A percentile compares a stretch with the other conserved stretches of the same genome.
Evolutionary conservation across 306 rosid genomes (phyloP).

Genomic region (Benincasa hispida): DNA sequence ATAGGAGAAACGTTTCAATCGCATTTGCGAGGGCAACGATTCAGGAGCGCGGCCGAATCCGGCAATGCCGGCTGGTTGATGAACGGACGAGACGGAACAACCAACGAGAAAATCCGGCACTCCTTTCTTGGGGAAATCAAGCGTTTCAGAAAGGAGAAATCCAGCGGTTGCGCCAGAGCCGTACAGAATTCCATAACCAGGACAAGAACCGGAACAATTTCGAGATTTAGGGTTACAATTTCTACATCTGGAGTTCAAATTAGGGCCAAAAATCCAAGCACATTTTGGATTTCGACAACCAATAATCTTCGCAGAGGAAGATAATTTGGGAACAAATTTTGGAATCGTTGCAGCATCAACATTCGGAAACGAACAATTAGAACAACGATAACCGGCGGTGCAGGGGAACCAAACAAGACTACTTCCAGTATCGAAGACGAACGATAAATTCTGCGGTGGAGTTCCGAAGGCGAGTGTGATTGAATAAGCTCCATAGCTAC

Average conservation of each 20-base stretch:
- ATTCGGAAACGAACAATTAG: background rate
- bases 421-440: background rate
- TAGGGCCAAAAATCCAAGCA: background rate
- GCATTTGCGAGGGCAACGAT: conserved; percentile 28
- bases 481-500: background rate
- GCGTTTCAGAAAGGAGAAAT: background rate
- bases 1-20: conserved; percentile 50
- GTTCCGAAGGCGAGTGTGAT: background rate
- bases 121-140: background rate
- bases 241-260: background rate
- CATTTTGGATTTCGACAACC: background rate
- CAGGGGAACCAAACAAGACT: background rate
- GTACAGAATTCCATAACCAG: conserved; percentile 43
- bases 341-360: background rate
- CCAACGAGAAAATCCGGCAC: conserved; percentile 42
- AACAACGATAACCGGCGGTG: background rate
- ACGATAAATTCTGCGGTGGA: background rate
- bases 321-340: background rate
- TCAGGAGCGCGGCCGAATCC: conserved; percentile 61
- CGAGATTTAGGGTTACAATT: background rate
- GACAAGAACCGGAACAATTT: conserved; percentile 38
- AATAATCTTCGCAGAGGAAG: background rate
- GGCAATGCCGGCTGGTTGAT: conserved; percentile 61
- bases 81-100: conserved; percentile 43
- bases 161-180: conserved; percentile 62